Evolutionary conservation across 306 rosid genomes (phyloP).

Genomic region (Amphicarpaea edgeworthii): DNA sequence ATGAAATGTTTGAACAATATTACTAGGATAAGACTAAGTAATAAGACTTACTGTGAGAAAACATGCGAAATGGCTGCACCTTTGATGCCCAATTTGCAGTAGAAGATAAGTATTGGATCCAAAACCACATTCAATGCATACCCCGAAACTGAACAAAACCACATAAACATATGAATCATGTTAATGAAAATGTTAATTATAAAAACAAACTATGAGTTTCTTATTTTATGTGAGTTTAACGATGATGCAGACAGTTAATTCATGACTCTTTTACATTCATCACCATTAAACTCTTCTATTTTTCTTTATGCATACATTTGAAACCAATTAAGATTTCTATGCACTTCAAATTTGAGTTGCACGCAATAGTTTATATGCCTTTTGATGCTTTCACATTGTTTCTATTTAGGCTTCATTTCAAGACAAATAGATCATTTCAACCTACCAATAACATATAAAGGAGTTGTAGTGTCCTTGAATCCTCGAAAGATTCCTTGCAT

Average conservation of each 20-base stretch:
- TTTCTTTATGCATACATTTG: neutral
- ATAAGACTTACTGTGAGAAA: slow-evolving; percentile 84
- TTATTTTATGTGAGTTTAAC: no score
- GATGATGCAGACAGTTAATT: no score
- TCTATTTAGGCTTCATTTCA: slow-evolving; percentile 14
- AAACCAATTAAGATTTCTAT: neutral
- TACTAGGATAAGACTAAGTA: neutral
- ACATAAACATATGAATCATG: slow-evolving; percentile 20
- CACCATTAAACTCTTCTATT: no score
- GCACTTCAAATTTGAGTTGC: neutral
- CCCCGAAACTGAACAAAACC: slow-evolving; percentile 63
- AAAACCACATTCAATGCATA: slow-evolving; percentile 69
- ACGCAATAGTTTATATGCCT: neutral
- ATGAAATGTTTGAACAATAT: slow-evolving; percentile 11
- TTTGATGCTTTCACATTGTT: neutral
- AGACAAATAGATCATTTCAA: slow-evolving; percentile 17
- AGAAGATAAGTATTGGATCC: slow-evolving; percentile 88
- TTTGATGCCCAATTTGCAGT: slow-evolving; percentile 71
- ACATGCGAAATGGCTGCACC: slow-evolving; percentile 99
- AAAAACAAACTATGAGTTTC: no score
- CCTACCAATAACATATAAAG: slow-evolving; percentile 87
- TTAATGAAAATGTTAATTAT: slow-evolving; percentile 13
- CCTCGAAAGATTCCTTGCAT: slow-evolving; percentile 99
- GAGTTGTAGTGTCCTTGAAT: slow-evolving; percentile 95
- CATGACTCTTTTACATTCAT: no score